phyloP scores from a whole-genome alignment of 768 basidiomycete genomes.

The Tubosaeta sp. region DNA sequence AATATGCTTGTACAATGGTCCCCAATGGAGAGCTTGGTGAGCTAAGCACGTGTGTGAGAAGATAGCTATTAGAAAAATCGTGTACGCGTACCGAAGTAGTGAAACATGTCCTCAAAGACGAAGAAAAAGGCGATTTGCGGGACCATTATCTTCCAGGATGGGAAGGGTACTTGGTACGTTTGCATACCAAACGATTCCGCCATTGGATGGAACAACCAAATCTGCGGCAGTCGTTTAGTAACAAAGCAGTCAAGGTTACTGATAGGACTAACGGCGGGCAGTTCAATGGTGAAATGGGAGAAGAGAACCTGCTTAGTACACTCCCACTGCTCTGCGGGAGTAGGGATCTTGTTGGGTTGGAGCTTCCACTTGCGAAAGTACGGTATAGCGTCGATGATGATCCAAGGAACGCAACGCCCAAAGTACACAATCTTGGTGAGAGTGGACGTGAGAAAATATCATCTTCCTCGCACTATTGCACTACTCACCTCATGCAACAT shows the following conservation, averaged over 20 bases:
- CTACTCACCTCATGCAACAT: slow-evolving; percentile 83
- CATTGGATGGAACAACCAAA: slow-evolving; percentile 88
- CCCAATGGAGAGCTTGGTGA: slow-evolving; percentile 85
- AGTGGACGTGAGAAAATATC: neutral
- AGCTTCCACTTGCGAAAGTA: slow-evolving; percentile 95
- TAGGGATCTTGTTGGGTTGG: slow-evolving; percentile 81
- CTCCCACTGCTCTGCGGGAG: slow-evolving; percentile 83
- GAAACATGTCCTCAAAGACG: slow-evolving; percentile 94
- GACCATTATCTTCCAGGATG: slow-evolving; percentile 60
- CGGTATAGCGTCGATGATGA: slow-evolving; percentile 90
- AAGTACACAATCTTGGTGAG: slow-evolving; percentile 83
- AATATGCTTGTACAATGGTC: slow-evolving; percentile 82
- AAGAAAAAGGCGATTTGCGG: slow-evolving; percentile 87
- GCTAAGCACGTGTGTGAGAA: slow-evolving; percentile 40
- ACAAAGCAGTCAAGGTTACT: neutral
- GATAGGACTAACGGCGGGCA: slow-evolving; percentile 64
- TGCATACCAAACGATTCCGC: slow-evolving; percentile 85
- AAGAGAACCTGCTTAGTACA: slow-evolving; percentile 93
- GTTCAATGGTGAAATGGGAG: slow-evolving; percentile 93
- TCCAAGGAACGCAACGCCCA: slow-evolving; percentile 91
- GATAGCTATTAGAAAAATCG: neutral
- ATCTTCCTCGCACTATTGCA: too few relatives aligned
- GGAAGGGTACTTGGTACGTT: slow-evolving; percentile 93
- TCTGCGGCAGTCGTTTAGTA: slow-evolving; percentile 40
- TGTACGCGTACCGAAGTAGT: slow-evolving; percentile 65